phyloP scores from a whole-genome alignment of 441 rosid species.

The Croton setiger region DNA sequence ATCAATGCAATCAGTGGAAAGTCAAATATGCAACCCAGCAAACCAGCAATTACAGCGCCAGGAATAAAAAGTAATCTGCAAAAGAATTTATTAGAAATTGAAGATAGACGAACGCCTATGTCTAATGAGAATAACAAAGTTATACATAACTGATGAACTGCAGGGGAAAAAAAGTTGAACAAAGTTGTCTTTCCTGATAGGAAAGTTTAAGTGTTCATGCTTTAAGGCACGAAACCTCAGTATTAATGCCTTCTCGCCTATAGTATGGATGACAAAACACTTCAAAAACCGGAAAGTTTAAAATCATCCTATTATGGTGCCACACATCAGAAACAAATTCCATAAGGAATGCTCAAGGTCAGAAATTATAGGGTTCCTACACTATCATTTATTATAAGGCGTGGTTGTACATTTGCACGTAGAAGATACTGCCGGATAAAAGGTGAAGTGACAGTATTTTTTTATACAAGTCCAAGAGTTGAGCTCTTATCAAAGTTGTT shows the following conservation, averaged over 20 bases:
- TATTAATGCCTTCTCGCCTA: not conserved
- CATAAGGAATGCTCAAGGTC: not conserved
- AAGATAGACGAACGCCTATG: conserved; percentile 4
- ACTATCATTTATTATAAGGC: not conserved
- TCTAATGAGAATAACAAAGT: not conserved
- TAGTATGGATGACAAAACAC: not conserved
- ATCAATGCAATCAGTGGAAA: conserved; percentile 59
- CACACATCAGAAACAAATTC: not conserved
- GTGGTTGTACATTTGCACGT: not conserved
- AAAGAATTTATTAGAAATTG: conserved; percentile 4
- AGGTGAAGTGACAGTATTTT: not conserved
- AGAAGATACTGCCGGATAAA: not conserved
- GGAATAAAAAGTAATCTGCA: conserved; percentile 68
- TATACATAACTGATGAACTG: not conserved
- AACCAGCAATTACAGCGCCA: conserved; percentile 53
- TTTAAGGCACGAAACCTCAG: not conserved
- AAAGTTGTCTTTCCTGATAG: not conserved
- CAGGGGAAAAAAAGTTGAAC: not conserved
- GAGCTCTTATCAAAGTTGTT: not conserved
- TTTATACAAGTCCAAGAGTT: not conserved
- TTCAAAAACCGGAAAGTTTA: no score
- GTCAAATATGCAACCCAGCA: conserved; percentile 65
- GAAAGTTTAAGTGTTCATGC: not conserved
- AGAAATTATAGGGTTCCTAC: not conserved
- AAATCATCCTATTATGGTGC: not conserved